Conservation (phyloP, 1,284 basidiomycete genomes). For the Cystobasidium slooffiae region DNA sequence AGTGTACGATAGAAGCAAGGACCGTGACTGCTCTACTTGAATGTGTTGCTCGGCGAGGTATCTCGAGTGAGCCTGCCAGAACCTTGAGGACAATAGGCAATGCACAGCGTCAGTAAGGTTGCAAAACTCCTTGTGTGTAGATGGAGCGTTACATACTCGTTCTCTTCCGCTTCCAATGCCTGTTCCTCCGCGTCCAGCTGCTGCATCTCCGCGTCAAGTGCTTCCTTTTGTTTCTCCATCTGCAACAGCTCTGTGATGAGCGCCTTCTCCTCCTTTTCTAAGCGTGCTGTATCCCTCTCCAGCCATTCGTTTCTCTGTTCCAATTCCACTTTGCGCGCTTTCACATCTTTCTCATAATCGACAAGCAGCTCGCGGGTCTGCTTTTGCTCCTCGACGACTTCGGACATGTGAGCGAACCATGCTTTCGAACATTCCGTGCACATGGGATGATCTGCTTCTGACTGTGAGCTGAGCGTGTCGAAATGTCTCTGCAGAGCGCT, state of each 20-base stretch:
- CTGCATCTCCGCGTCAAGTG: slow-evolving; percentile 53
- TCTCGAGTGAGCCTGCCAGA: slow-evolving; percentile 78
- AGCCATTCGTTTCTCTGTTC: slow-evolving; percentile 31
- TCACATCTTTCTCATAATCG: slow-evolving; percentile 83
- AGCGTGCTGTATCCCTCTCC: slow-evolving; percentile 34
- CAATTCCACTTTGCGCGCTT: slow-evolving; percentile 58
- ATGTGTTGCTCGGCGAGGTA: slow-evolving; percentile 69
- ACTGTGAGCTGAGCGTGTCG: slow-evolving; percentile 74
- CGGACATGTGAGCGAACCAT: slow-evolving; percentile 74
- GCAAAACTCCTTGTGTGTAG: slow-evolving; percentile 25
- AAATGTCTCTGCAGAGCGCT: slow-evolving; percentile 62
- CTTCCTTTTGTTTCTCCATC: slow-evolving; percentile 59
- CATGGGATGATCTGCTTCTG: slow-evolving; percentile 90
- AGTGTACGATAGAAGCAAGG: slow-evolving; percentile 67
- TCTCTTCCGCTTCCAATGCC: slow-evolving; percentile 65
- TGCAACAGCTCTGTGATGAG: slow-evolving; percentile 60
- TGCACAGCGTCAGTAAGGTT: background rate
- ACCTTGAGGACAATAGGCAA: slow-evolving; percentile 61
- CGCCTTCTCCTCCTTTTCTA: slow-evolving; percentile 60
- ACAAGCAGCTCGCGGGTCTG: slow-evolving; percentile 91
- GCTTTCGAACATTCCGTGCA: slow-evolving; percentile 92
- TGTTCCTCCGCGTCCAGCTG: slow-evolving; percentile 53
- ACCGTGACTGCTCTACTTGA: slow-evolving; percentile 70
- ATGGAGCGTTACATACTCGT: slow-evolving; percentile 65
- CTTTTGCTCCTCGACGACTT: slow-evolving; percentile 78